Evolutionary conservation across 1,284 basidiomycete species (phyloP), one percentile per base, ranked within the genome.

Genomic region (Austroboletus niveus): DNA sequence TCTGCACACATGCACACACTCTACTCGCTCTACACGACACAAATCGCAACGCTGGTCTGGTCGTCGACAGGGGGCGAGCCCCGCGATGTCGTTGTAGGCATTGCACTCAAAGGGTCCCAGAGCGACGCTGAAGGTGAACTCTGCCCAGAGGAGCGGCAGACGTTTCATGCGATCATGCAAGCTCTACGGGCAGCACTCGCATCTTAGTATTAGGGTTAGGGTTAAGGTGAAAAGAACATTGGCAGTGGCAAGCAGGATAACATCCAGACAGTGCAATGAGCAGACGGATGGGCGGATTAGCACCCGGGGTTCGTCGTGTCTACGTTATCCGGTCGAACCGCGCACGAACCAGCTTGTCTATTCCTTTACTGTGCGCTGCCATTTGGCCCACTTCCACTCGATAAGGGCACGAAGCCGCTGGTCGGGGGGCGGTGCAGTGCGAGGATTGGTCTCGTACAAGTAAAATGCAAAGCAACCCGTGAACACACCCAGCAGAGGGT

Each of bases 31-130:
- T 97, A 95, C 67, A 85, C 85, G 0, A 76, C 85, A 5, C 94
- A 98, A 61, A 85, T 93, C 42, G 90, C 93, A 0, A 92, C 92
- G 0, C 77, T 95, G 8, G 69, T 94, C 2, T 96, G 91, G 90
- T 75, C 77, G 34, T 65, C 74, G 53, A 49, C 76, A 35, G 74
- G 72, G 34, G 62, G 66, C 9, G 66, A 75, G 40, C 74, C 79
- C 52, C 74, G 75, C 51, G 77, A 75, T 35, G 78, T 92, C 5
- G 68, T 92, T 1, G 80, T 91, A 39, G 89, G 89, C 1, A 72
- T 92, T 40, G 85, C 89, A 4, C 65, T 92, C 52, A 72, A 69
- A 42, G 78, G 69, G 55, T 54, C 65, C 11, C 65, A 66, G 20
- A 69, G 59, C 3, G 55, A 58, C 6, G 67, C 67, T 14, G 72